These are phyloP conservation scores for Musa itinerans DNA, from an alignment of 176 grass and related monocot species.

Conservation along the genomic window DNA sequence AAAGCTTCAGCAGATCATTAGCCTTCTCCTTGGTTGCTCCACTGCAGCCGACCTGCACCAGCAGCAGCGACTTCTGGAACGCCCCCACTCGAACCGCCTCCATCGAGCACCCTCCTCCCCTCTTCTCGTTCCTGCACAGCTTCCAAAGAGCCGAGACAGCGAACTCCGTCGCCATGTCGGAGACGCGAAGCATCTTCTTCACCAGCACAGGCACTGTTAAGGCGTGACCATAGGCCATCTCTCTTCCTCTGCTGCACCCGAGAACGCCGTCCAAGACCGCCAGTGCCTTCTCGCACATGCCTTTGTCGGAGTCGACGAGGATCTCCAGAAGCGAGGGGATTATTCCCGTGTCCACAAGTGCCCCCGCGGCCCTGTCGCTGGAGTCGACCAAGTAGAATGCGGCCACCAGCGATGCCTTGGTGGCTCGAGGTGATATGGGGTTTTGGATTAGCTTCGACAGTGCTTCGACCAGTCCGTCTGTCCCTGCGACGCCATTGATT, in stretches of 20 bases:
- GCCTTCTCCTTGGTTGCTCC: constrained; percentile 51
- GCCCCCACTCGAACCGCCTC: constrained; percentile 60
- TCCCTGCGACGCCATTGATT: constrained; percentile 28
- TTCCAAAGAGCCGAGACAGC: constrained; percentile 85
- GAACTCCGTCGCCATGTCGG: constrained; percentile 88
- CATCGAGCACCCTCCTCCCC: constrained; percentile 24
- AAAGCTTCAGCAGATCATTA: constrained; percentile 57
- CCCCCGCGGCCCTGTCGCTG: constrained; percentile 17
- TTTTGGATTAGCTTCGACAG: constrained; percentile 29
- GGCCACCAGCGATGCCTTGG: constrained; percentile 59
- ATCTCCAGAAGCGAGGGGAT: constrained; percentile 34
- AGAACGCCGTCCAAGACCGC: constrained; percentile 43
- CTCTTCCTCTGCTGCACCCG: constrained; percentile 29
- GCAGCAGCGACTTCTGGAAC: constrained; percentile 75
- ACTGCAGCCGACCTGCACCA: constrained; percentile 60
- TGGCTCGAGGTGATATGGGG: constrained; percentile 47
- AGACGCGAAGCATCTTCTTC: constrained; percentile 86
- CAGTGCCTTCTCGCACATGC: constrained; percentile 61
- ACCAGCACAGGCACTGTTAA: constrained; percentile 61
- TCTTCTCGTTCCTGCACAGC: constrained; percentile 43
- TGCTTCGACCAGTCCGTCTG: constrained; percentile 24
- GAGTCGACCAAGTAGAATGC: constrained; percentile 46
- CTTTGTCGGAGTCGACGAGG: constrained; percentile 63
- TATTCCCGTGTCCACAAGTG: constrained; percentile 24
- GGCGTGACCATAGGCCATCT: constrained; percentile 33